phyloP scores from a whole-genome alignment of 2,329 filamentous ascomycete species.

The Aspergillus sp. region DNA sequence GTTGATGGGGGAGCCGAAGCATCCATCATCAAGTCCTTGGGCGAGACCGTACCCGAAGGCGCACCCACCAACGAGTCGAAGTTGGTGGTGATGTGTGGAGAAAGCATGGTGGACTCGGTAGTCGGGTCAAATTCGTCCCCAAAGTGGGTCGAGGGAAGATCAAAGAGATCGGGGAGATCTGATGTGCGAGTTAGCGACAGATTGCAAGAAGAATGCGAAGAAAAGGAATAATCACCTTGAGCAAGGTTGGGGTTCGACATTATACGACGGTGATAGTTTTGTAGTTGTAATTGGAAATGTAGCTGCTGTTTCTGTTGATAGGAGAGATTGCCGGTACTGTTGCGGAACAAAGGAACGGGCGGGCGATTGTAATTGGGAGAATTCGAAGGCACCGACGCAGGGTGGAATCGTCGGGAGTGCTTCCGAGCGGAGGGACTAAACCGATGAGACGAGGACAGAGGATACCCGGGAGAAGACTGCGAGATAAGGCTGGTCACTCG shows the following conservation, averaged over 20 bases:
- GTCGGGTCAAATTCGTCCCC: conserved; percentile 19
- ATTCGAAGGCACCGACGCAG: conserved; percentile 35
- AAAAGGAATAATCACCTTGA: conserved; percentile 36
- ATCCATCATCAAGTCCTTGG: conserved; percentile 71
- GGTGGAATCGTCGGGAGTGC: conserved; percentile 28
- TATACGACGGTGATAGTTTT: conserved; percentile 26
- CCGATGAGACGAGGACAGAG: conserved; percentile 34
- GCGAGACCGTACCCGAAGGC: conserved; percentile 66
- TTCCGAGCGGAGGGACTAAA: conserved; percentile 29
- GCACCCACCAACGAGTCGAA: conserved; percentile 28
- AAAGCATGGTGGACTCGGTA: conserved; percentile 21
- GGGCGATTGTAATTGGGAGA: conserved; percentile 31
- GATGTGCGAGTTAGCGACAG: conserved; percentile 10
- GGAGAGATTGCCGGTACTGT: conserved; percentile 21
- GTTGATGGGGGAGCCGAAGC: conserved; percentile 77
- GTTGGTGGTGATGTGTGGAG: conserved; percentile 17
- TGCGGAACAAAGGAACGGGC: conserved; percentile 34
- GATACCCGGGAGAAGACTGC: conserved; percentile 35
- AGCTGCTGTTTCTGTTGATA: conserved; percentile 25
- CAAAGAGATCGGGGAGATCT: conserved; percentile 26
- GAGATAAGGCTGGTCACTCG: conserved; percentile 35
- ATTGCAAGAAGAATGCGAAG: background rate
- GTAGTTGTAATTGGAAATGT: conserved; percentile 24
- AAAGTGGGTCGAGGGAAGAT: conserved; percentile 21
- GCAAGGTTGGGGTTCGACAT: conserved; percentile 36